Base-by-base conservation (phyloP, 2,329 filamentous ascomycete species). In the Ceratocystis destructans region DNA sequence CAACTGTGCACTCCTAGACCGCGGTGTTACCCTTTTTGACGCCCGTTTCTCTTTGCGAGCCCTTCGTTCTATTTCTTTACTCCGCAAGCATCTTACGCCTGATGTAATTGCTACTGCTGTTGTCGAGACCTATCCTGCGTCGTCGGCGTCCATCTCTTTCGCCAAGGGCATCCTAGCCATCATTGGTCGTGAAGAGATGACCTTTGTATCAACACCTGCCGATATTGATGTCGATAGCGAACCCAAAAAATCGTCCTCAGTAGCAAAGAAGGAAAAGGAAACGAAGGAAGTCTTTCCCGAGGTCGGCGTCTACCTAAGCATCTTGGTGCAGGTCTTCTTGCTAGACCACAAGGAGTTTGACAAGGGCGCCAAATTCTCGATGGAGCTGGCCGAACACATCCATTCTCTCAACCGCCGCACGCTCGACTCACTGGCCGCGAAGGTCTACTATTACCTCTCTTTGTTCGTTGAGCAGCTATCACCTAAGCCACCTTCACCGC, bases 391-490 rank as follows among this genome's bases (percentile, higher is more conserved):
- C 64, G 89, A 93, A 73, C 87, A 88, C 74, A 87, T 97, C 75
- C 90, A 95, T 73, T 82, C 86, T 64, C 82, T 96, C 74, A 99
- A 99, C 80, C 88, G 94, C 69, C 87, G 94, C 72, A 97, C 94
- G 28, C 80, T 99, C 69, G 94, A 99, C 76, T 91, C 92, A 62
- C 84, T 99, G 68, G 89, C 92, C 68, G 91, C 93, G 70, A 95
- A 95, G 77, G 91, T 93, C 69, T 99, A 96, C 82, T 97, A 96
- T 78, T 99, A 99, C 81, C 96, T 90, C 78, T 90, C 90, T 28
- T 82, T 97, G 72, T 97, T 97, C 80, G 90, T 88, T 78, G 94
- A 99, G 81, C 87, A 95, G 76, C 83, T 95, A 69, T 84, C 86
- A 68, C 92, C 93, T 25, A 84, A 93, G 69, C 89, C 94, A 57